Evolutionary conservation across 2,329 filamentous ascomycete species (phyloP).

Genomic region (Penicillium sp.): DNA sequence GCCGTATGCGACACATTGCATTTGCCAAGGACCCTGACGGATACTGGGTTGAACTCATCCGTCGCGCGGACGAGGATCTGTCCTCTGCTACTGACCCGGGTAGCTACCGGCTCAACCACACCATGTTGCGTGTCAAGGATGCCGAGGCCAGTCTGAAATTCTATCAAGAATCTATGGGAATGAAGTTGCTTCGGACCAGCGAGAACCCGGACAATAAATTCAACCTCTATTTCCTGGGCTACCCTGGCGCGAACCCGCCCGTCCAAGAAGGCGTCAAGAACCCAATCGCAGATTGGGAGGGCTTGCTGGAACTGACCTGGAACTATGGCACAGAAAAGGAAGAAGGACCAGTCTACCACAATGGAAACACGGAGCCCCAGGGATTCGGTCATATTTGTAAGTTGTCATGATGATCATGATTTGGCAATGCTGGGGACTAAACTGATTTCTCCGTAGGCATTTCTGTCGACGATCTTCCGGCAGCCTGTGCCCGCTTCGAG

Average conservation of each 20-base stretch:
- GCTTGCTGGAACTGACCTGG: slow-evolving; percentile 85
- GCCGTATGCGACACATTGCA: slow-evolving; percentile 79
- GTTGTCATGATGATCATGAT: slow-evolving; percentile 31
- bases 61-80: slow-evolving; percentile 67
- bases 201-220: slow-evolving; percentile 69
- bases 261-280: slow-evolving; percentile 49
- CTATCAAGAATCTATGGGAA: slow-evolving; percentile 82
- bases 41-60: slow-evolving; percentile 60
- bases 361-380: slow-evolving; percentile 85
- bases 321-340: slow-evolving; percentile 68
- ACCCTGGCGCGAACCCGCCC: slow-evolving; percentile 54
- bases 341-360: slow-evolving; percentile 80
- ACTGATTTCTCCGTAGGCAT: slow-evolving; percentile 49
- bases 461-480: slow-evolving; percentile 79
- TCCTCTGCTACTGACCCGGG: slow-evolving; percentile 64
- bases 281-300: slow-evolving; percentile 64
- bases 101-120: slow-evolving; percentile 64
- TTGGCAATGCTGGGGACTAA: no score
- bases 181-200: slow-evolving; percentile 68
- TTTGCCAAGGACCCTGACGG: slow-evolving; percentile 85
- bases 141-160: slow-evolving; percentile 67
- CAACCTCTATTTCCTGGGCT: slow-evolving; percentile 90
- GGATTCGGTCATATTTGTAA: slow-evolving; percentile 90
- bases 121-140: slow-evolving; percentile 89
- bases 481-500: slow-evolving; percentile 82